Percentiles rank a stretch among this genome's conserved stretches.
phyloP scores from a whole-genome alignment of 306 rosid genomes.

The Cicer judaicum region DNA sequence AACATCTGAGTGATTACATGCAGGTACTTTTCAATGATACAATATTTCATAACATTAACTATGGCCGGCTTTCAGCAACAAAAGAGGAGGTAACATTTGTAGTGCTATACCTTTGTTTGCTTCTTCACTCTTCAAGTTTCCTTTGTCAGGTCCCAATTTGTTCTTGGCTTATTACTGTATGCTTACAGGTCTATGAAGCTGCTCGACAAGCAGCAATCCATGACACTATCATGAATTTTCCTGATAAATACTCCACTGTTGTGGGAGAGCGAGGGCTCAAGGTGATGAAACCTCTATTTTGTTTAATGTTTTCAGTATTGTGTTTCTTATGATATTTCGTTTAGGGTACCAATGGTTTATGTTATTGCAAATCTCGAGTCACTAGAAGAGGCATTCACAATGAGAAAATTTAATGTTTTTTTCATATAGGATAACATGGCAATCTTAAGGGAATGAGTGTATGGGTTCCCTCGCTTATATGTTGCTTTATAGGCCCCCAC shows the following conservation, averaged over 20 bases:
- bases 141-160: constrained; percentile 39
- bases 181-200: constrained; percentile 84
- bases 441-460: not conserved
- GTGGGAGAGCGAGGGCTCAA: constrained; percentile 99
- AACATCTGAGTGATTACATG: constrained; percentile 46
- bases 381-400: not conserved
- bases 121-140: constrained; percentile 32
- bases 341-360: constrained; percentile 25
- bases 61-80: constrained; percentile 86
- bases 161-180: constrained; percentile 40
- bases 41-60: constrained; percentile 88
- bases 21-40: constrained; percentile 98
- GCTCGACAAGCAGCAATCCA: constrained; percentile 92
- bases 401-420: constrained; percentile 25
- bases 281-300: constrained; percentile 57
- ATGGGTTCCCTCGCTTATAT: no score
- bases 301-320: constrained; percentile 31
- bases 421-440: constrained; percentile 2
- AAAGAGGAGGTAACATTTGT: constrained; percentile 76
- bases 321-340: constrained; percentile 15
- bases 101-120: constrained; percentile 30
- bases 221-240: constrained; percentile 89
- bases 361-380: constrained; percentile 19
- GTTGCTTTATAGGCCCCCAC: not conserved
- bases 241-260: constrained; percentile 76